Evolutionary conservation across 768 basidiomycete species (phyloP), one percentile per base, ranked within the genome.

Genomic region (Suillus subalutaceus): DNA sequence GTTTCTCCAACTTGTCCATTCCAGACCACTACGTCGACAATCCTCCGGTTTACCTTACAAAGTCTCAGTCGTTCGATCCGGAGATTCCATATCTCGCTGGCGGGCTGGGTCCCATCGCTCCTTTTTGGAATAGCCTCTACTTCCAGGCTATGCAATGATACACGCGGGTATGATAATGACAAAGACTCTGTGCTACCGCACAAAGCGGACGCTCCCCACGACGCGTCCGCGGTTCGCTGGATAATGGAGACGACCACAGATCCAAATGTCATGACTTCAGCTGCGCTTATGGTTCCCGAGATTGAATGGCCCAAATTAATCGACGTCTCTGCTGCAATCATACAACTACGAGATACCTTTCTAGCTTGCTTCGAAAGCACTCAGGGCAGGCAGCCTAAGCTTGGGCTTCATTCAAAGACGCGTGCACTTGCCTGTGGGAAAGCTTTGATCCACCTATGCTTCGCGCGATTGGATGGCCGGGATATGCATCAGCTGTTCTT

Each of bases 1-100:
- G 9, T 63, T 61, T 68, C 52, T 48, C 57, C 63, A 4, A 55
- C 18, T 63, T 68, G 67, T 38, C 68, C 68, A 18, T 61, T 61
- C 20, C 60, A 61, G 20, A 53, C 41, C 13, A 4, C 60, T 10
- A 15, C 43, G 12, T 61, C 60, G 7, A 61, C 32, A 6, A 53
- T 52, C 15, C 13, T 61, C 41, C 41, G 41, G 16, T 6, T 26
- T 6, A 10, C n/a, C 9, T 20, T 63, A 52, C 48, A 20, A 16
- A 52, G 23, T 8, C 23, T 43, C 35, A 18, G 16, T 38, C 35
- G 26, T 41, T 65, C 57, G 37, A 58, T 65, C 8, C 41, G 59
- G 4, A 44, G 10, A 43, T 38, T 35, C 12, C 43, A 30, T 16
- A 23, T 62, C n/a, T 41, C 6, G 4, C 13, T 52, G 6, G 46